A percentile compares a stretch with the other conserved stretches of the same genome.
Conservation (phyloP, 192 early-diverging fungal genomes). For the Backusella westeae region DNA sequence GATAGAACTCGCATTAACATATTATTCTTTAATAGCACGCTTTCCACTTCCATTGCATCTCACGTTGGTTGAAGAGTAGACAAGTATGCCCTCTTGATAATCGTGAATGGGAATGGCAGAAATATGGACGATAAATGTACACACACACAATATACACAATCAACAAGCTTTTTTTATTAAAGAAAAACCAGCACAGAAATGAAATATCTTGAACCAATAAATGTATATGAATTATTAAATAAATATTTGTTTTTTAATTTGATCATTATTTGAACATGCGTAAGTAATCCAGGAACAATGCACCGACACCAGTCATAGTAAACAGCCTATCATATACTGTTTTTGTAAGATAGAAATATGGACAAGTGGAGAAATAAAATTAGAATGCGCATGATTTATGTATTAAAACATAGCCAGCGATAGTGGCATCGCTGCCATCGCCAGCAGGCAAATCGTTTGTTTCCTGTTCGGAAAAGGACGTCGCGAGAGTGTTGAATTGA, state of each 20-base stretch:
- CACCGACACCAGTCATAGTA: conserved; percentile 79
- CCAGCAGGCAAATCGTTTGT: too few species aligned
- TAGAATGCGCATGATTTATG: too few species aligned
- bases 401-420: too few species aligned
- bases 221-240: background rate
- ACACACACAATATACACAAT: background rate
- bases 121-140: conserved; percentile 51
- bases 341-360: too few species aligned
- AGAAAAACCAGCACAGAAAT: background rate
- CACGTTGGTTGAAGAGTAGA: conserved; percentile 95
- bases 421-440: too few species aligned
- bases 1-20: background rate
- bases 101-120: conserved; percentile 98
- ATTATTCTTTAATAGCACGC: conserved; percentile 66
- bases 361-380: too few species aligned
- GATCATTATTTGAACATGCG: conserved; percentile 44
- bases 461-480: too few species aligned
- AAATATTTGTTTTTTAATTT: background rate
- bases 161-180: too few species aligned
- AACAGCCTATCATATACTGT: conserved; percentile 64
- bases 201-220: background rate
- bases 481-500: too few species aligned
- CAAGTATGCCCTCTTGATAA: conserved; percentile 98
- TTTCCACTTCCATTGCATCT: conserved; percentile 99
- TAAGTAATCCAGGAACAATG: conserved; percentile 64